Conservation (phyloP, 192 early-diverging fungal species). For the Backusella mclennaniae region DNA sequence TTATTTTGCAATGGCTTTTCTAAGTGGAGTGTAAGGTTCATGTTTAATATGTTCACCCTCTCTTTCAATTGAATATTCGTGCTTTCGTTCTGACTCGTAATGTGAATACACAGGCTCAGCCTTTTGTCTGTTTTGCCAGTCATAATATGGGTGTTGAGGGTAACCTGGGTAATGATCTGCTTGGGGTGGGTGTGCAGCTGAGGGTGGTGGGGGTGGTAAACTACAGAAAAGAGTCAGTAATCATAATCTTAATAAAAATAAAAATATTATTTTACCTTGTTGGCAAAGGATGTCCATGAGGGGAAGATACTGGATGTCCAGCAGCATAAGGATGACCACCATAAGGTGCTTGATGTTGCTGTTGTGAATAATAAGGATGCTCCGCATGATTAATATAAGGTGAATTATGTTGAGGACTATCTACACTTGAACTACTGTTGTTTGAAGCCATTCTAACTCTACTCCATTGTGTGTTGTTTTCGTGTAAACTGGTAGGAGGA, state of each 20-base stretch:
- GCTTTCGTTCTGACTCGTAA: constrained; percentile 13
- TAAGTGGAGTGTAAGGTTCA: constrained; percentile 1
- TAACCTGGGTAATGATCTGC: neutral
- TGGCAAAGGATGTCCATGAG: neutral
- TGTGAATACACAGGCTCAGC: neutral
- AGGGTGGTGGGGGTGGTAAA: constrained; percentile 2
- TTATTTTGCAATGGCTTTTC: constrained; percentile 6
- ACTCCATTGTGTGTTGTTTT: neutral
- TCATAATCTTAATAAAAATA: neutral
- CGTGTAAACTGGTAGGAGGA: neutral
- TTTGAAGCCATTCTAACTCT: constrained; percentile 19
- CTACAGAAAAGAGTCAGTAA: neutral
- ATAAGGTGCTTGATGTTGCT: constrained; percentile 1
- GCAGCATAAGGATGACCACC: neutral
- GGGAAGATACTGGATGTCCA: neutral
- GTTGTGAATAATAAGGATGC: constrained; percentile 12
- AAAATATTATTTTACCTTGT: neutral
- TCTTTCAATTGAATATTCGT: constrained; percentile 8
- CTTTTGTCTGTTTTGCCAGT: constrained; percentile 10
- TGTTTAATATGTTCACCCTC: neutral
- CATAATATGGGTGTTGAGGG: neutral
- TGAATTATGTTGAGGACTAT: constrained; percentile 3
- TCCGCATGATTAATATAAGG: constrained; percentile 14
- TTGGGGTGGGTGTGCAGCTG: neutral
- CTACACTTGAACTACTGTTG: constrained; percentile 9